phyloP scores from a whole-genome alignment of 148 eudicot genomes.

The Diospyros kaki region DNA sequence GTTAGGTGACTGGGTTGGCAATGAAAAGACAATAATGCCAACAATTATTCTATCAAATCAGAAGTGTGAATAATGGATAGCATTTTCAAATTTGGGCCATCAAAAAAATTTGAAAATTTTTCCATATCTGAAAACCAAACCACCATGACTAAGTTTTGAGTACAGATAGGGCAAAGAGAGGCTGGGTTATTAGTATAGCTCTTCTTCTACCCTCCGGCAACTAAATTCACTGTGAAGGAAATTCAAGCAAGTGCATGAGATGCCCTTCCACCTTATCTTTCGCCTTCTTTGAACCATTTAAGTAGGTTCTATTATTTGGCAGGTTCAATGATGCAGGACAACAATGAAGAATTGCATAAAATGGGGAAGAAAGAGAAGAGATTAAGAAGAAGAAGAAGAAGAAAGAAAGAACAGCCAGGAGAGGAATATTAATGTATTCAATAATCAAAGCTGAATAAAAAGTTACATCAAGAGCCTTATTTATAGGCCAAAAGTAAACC shows the following conservation, averaged over 20 bases:
- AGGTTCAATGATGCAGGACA: not conserved
- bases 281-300: not conserved
- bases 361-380: not conserved
- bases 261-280: not conserved
- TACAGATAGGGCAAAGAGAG: too few relatives aligned
- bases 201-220: not conserved
- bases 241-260: not conserved
- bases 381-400: too few relatives aligned
- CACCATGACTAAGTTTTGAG: too few relatives aligned
- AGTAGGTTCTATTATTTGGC: not conserved
- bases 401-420: too few relatives aligned
- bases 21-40: too few relatives aligned
- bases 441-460: too few relatives aligned
- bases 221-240: not conserved
- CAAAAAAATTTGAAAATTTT: not conserved
- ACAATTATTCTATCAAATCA: not conserved
- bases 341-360: not conserved
- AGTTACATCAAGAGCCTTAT: too few relatives aligned
- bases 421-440: too few relatives aligned
- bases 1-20: too few relatives aligned
- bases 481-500: too few relatives aligned
- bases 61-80: not conserved
- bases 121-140: too few relatives aligned
- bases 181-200: not conserved
- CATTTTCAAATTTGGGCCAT: not conserved